These are phyloP conservation scores for Echium plantagineum DNA, from an alignment of 257 asterid species.

Conservation along the genomic window DNA sequence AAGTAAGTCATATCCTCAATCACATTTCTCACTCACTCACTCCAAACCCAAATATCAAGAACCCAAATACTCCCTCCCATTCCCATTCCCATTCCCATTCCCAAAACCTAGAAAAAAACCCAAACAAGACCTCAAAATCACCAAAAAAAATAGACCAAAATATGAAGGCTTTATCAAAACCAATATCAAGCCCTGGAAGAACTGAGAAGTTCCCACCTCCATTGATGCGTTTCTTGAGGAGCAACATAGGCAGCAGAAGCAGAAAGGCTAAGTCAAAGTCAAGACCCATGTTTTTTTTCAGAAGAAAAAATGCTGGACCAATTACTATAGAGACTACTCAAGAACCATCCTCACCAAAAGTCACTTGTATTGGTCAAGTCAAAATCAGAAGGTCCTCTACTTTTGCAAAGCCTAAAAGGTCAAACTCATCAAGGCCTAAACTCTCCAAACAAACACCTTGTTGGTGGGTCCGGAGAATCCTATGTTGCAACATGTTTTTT, in stretches of 20 bases:
- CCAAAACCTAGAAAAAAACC: background rate
- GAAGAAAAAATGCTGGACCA: slow-evolving; percentile 22
- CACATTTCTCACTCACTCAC: background rate
- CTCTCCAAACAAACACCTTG: slow-evolving; percentile 4
- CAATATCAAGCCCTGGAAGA: slow-evolving; percentile 65
- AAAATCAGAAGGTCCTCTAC: slow-evolving; percentile 42
- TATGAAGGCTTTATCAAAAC: slow-evolving; percentile 46
- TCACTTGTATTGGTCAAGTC: slow-evolving; percentile 88
- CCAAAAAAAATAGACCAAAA: background rate
- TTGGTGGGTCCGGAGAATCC: slow-evolving; percentile 24
- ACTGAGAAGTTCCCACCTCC: slow-evolving; percentile 83
- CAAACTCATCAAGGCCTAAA: background rate
- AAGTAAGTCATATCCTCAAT: background rate
- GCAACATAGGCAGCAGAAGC: slow-evolving; percentile 63
- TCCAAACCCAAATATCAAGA: background rate
- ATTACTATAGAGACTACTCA: slow-evolving; percentile 24
- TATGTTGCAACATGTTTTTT: slow-evolving; percentile 10
- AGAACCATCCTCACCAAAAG: slow-evolving; percentile 82
- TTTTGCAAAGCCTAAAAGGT: slow-evolving; percentile 8
- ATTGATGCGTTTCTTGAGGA: slow-evolving; percentile 56
- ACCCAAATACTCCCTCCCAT: background rate
- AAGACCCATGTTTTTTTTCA: slow-evolving; percentile 56
- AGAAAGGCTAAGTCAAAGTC: slow-evolving; percentile 48
- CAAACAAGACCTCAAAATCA: background rate
- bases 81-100: background rate